These are phyloP conservation scores for Aristolochia californica DNA, from an alignment of 164 flowering plant species.

Conservation along the genomic window DNA sequence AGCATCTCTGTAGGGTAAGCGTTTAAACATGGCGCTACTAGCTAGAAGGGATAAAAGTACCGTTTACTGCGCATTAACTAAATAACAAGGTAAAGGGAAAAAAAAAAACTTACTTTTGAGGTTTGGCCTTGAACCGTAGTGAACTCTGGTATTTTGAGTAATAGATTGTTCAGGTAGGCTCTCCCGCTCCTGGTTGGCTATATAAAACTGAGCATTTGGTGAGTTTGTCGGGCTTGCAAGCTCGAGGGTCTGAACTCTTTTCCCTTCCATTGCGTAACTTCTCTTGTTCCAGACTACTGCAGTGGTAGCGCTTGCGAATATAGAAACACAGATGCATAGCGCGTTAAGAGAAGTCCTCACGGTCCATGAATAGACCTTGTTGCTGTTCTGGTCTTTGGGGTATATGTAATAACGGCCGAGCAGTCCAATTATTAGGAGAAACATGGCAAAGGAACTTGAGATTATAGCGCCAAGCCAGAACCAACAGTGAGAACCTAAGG, in stretches of 20 bases:
- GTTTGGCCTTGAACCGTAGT: constrained; percentile 60
- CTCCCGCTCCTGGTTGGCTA: constrained; percentile 49
- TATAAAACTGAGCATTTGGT: constrained; percentile 4
- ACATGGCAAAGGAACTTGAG: constrained; percentile 53
- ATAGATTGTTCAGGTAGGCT: constrained; percentile 50
- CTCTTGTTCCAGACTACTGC: constrained; percentile 61
- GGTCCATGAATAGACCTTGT: constrained; percentile 22
- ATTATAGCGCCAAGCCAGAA: constrained; percentile 64
- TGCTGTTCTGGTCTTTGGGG: constrained; percentile 52
- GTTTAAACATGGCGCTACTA: no score
- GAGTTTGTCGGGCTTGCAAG: constrained; percentile 6
- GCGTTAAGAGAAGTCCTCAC: constrained; percentile 24
- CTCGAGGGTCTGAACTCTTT: constrained; percentile 30
- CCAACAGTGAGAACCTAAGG: constrained; percentile 63
- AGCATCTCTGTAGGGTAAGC: constrained; percentile 45
- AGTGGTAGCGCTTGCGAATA: constrained; percentile 30
- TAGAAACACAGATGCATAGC: constrained; percentile 32
- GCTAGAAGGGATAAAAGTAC: neutral
- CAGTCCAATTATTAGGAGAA: constrained; percentile 40
- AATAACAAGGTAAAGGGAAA: constrained; percentile 26
- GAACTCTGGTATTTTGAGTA: constrained; percentile 39
- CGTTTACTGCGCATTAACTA: neutral
- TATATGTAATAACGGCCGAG: constrained; percentile 43
- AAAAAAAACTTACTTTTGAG: constrained; percentile 30
- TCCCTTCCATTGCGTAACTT: constrained; percentile 23